Evolutionary conservation across 306 rosid species (phyloP).

Genomic region (Prosopis cineraria): DNA sequence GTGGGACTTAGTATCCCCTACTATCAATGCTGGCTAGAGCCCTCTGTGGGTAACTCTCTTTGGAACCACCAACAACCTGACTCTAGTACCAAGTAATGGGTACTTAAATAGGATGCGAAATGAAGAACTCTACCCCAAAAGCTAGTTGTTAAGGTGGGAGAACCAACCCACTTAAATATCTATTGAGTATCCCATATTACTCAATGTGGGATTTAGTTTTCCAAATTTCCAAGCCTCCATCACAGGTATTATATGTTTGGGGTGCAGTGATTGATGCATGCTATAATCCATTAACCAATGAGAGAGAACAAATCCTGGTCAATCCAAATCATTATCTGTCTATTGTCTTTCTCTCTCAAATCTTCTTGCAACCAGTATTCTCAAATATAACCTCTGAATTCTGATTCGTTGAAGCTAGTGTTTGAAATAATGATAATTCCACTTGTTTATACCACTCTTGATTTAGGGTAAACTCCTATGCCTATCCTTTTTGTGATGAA

Average conservation of each 20-base stretch:
- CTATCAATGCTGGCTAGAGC: no score
- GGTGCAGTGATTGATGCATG: background rate
- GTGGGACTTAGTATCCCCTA: no score
- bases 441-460: background rate
- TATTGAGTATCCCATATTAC: no score
- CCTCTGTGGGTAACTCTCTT: no score
- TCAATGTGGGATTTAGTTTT: no score
- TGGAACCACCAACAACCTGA: no score
- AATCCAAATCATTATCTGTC: background rate
- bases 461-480: background rate
- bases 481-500: slow-evolving; percentile 12
- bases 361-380: background rate
- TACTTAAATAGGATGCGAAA: no score
- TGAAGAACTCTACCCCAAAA: no score
- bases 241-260: background rate
- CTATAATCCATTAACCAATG: background rate
- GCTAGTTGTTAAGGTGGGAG: no score
- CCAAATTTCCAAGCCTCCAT: no score
- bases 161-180: no score
- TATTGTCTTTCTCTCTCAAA: background rate
- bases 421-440: slow-evolving; percentile 9
- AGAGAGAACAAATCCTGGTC: background rate
- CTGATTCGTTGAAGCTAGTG: background rate
- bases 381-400: background rate
- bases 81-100: no score